These are phyloP conservation scores for Trypanosoma grayi DNA, from an alignment of 208 protist genomes.

Conservation along the genomic window DNA sequence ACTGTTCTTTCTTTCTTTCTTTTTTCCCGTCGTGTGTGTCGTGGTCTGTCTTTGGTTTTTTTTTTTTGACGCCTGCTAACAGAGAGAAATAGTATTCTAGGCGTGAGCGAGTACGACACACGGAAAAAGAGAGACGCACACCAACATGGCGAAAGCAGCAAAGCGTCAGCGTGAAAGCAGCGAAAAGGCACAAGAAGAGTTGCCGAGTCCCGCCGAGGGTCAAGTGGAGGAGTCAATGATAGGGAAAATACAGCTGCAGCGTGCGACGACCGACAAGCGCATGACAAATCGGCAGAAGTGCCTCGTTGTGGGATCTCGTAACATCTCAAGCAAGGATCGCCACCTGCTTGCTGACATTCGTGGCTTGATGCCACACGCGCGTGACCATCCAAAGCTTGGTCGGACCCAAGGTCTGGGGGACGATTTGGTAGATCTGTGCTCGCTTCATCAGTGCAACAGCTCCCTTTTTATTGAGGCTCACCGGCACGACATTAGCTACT, in stretches of 20 bases:
- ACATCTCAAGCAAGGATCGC: conserved; percentile 88
- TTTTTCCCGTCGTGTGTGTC: background rate
- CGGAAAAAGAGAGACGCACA: background rate
- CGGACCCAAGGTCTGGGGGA: conserved; percentile 61
- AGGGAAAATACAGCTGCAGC: conserved; percentile 38
- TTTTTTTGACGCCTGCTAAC: background rate
- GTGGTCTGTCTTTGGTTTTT: background rate
- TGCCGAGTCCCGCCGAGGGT: background rate
- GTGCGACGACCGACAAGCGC: conserved; percentile 63
- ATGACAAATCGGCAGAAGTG: conserved; percentile 95
- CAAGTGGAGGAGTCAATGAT: conserved; percentile 54
- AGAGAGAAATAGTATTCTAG: background rate
- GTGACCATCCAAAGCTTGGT: conserved; percentile 91
- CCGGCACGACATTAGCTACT: conserved; percentile 88
- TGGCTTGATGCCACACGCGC: conserved; percentile 93
- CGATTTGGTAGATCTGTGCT: conserved; percentile 86
- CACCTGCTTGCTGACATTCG: conserved; percentile 94
- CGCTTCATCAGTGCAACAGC: conserved; percentile 93
- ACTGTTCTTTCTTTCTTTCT: conserved; percentile 14
- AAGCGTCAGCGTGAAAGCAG: conserved; percentile 19
- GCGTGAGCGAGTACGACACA: background rate
- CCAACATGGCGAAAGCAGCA: conserved; percentile 9
- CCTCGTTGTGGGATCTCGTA: conserved; percentile 88
- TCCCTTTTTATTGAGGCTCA: conserved; percentile 92
- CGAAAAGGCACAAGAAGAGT: background rate